Evolutionary conservation across 139 green algal species (phyloP).

Genomic region (Asterochloris erici): DNA sequence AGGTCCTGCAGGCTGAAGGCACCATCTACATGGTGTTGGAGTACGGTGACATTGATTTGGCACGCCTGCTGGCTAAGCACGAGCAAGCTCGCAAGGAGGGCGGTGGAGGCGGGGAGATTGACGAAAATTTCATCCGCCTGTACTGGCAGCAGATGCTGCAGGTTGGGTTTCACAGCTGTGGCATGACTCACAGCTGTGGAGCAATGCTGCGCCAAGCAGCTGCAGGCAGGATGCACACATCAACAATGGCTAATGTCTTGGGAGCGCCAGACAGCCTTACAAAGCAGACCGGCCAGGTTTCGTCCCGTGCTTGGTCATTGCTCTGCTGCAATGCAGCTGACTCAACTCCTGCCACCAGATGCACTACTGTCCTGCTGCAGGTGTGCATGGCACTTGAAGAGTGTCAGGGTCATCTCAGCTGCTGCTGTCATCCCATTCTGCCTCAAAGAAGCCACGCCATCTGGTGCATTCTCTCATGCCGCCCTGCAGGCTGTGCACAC

Average conservation of each 20-base stretch:
- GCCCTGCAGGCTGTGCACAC: constrained; percentile 76
- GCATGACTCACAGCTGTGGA: no score
- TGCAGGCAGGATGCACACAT: no score
- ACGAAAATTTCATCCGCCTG: constrained; percentile 95
- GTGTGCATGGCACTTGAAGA: no score
- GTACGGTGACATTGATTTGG: constrained; percentile 97
- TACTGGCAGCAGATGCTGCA: constrained; percentile 98
- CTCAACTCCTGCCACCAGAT: neutral
- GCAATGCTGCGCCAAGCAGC: no score
- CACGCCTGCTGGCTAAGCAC: constrained; percentile 64
- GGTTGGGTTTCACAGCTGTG: constrained; percentile 23
- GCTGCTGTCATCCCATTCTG: neutral
- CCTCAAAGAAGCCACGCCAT: neutral
- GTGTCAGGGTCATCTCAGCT: no score
- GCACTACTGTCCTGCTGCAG: no score
- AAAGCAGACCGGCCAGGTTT: no score
- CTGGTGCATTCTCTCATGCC: neutral
- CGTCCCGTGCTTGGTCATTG: no score
- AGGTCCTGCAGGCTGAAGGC: constrained; percentile 63
- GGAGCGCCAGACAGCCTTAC: no score
- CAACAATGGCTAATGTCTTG: no score
- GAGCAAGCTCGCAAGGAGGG: constrained; percentile 12
- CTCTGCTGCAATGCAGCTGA: neutral
- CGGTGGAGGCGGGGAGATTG: constrained; percentile 39
- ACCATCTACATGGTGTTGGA: constrained; percentile 96